Base-by-base conservation (phyloP, 331 rosid genomes). In the Telfairia occidentalis region DNA sequence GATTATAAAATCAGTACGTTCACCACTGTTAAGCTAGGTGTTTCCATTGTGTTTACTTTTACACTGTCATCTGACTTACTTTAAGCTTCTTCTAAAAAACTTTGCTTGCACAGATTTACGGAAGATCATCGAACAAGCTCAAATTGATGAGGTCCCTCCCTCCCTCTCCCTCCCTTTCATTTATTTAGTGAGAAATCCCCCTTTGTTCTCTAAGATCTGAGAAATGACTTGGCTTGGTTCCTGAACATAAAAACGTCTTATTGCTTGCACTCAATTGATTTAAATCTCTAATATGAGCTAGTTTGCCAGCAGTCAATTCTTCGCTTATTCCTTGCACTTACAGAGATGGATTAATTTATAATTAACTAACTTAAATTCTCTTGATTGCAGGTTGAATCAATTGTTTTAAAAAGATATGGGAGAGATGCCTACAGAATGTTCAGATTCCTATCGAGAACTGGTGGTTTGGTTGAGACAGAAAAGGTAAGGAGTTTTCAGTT, bases 401-500 rank as follows among this genome's bases (percentile, higher is more conserved):
- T 89, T 82, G 96, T 94, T 74, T 74, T 87, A 84, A 90, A 91
- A 80, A 84, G 96, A 80, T 86, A 81, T 29, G 98, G 97, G 79
- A 80, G 72, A 71, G 92, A 94, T 77, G 92, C 96, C 58, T 88
- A 88, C 83, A 85, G 90, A 85, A 87, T 91, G 80, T 94, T 94
- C 84, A 88, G 97, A 86, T 78, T 87, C 73, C 89, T 94, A 74
- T 85, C 90, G 18, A 88, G 80, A 84, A 81, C 70, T 21, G 79
- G 79, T 77, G 80, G 82, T 71, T 80, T 87, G 45, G 77, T 85
- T 37, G 87, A 94, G 89, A 92, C 96, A 0, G 89, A 89, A 73
- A 85, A 87, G 96, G 98, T 94, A 74, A 69, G 16, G 53, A 4
- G 29, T 57, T 24, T 21, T 74, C 37, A 5, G 37, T 40, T 12